A percentile compares a stretch with the other conserved stretches of the same genome.
Evolutionary conservation across 306 rosid species (phyloP).

Genomic region (Glycine soja): DNA sequence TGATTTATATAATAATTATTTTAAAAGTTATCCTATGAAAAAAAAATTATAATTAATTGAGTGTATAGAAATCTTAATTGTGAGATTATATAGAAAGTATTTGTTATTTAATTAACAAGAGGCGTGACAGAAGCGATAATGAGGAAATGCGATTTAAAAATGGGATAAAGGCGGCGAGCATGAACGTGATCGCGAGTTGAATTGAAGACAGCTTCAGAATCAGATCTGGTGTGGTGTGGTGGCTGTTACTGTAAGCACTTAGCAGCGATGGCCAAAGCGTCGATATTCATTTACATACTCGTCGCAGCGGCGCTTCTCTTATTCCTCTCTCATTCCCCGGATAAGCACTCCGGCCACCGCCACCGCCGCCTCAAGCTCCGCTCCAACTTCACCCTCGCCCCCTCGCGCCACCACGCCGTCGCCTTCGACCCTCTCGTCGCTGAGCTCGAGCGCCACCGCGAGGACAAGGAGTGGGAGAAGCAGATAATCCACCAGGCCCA

Average conservation of each 20-base stretch:
- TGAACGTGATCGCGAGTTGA: neutral
- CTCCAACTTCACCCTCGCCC: constrained; percentile 72
- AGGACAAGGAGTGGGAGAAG: constrained; percentile 89
- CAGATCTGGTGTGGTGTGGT: neutral
- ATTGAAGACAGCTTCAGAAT: too few species aligned
- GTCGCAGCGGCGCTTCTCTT: constrained; percentile 59
- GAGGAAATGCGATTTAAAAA: too few species aligned
- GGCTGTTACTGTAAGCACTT: too few species aligned
- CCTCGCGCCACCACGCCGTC: constrained; percentile 54
- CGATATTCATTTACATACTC: constrained; percentile 64
- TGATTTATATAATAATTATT: too few species aligned
- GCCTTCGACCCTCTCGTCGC: constrained; percentile 92
- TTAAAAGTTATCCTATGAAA: too few species aligned
- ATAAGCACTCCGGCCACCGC: constrained; percentile 53
- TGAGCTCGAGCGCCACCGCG: constrained; percentile 88
- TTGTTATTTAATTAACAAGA: too few species aligned
- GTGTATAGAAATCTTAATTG: too few species aligned
- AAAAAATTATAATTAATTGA: too few species aligned
- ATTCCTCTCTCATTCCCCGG: constrained; percentile 71
- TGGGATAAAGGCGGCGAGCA: too few species aligned
- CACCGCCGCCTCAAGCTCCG: constrained; percentile 93
- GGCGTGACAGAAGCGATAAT: too few species aligned
- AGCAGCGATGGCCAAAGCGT: constrained; percentile 66
- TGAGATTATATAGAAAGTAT: too few species aligned
- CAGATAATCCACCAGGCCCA: constrained; percentile 67